These are phyloP conservation scores for Moesziomyces sp. DNA, from an alignment of 1,284 basidiomycete genomes.

Conservation along the genomic window DNA sequence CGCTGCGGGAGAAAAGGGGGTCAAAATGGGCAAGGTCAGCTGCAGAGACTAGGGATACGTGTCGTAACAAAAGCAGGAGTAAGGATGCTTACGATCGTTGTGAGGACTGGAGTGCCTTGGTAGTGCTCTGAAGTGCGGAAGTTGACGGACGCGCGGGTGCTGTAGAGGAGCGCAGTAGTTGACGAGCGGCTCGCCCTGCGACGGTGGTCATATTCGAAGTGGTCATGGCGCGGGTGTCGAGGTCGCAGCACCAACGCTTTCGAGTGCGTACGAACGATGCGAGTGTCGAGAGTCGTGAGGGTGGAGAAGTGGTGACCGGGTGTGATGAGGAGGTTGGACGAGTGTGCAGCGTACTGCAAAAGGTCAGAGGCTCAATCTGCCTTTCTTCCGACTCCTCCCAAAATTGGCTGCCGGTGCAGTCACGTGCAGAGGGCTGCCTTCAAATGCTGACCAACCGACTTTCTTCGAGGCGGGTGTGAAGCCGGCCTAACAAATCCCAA, in stretches of 20 bases:
- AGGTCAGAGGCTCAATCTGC: neutral
- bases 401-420: constrained; percentile 5
- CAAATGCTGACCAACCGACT: neutral
- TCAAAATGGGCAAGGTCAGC: neutral
- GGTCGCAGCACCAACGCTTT: neutral
- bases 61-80: too few species aligned
- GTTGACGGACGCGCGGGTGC: constrained; percentile 15
- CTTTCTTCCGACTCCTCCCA: constrained; percentile 25
- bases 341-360: constrained; percentile 1
- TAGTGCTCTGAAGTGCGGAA: constrained; percentile 6
- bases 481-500: neutral
- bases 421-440: constrained; percentile 3
- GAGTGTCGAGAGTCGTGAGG: too few species aligned
- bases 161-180: constrained; percentile 16
- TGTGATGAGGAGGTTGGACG: neutral
- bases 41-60: too few species aligned
- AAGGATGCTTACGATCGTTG: constrained; percentile 18
- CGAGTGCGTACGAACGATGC: too few species aligned
- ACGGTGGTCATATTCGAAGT: constrained; percentile 19
- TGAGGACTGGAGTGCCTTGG: neutral
- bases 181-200: constrained; percentile 20
- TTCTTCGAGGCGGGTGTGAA: neutral
- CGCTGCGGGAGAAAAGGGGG: constrained; percentile 8
- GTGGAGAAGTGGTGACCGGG: too few species aligned
- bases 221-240: constrained; percentile 13